Base-by-base conservation (phyloP, 352 stramenopile species). In the Bremia lactucae region DNA sequence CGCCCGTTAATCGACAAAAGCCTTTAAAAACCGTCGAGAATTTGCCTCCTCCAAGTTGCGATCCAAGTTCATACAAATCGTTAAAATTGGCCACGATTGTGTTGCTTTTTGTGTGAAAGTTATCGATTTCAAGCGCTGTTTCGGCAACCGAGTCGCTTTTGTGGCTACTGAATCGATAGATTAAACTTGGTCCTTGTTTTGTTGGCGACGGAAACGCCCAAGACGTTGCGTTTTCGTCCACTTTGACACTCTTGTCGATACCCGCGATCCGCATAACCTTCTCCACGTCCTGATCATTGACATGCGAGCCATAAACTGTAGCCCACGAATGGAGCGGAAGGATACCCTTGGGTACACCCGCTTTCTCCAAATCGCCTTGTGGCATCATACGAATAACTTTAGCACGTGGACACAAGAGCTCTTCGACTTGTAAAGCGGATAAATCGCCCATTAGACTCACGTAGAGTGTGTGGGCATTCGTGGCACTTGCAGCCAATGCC, bases 321-420 rank as follows among this genome's bases (percentile, higher is more conserved):
- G 66, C 73, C 73, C 73, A 86, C 3, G 65, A 67, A 2, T 52
- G 38, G 2, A 56, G 52, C 13, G 73, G 68, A 2, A 83, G 48
- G 10, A 81, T 43, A 1, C 65, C 68, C 21, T 68, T 79, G 2
- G 67, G 67, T 22, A 86, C 45, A 1, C 70, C 73, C n/a, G 63
- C 57, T 23, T 49, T 55, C 42, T 83, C 70, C 34, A 82, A 46
- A 25, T 80, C 70, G 14, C 46, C 69, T 38, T 80, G 60, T 22
- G 73, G 68, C 68, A 86, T 83, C 60, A 86, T 77, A 36, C 70
- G 73, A 38, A 86, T 82, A 36, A 86, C 73, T 42, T 78, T 81
- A 20, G 73, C 73, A 6, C 70, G 68, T 0, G 73, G 73, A 37
- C 64, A 71, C 31, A 86, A 52, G 28, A 86, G 53, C 4, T 57